A percentile compares a stretch with the other conserved stretches of the same genome.
These are phyloP conservation scores for Brassica carinata DNA, from an alignment of 345 rosid species.

Conservation along the genomic window DNA sequence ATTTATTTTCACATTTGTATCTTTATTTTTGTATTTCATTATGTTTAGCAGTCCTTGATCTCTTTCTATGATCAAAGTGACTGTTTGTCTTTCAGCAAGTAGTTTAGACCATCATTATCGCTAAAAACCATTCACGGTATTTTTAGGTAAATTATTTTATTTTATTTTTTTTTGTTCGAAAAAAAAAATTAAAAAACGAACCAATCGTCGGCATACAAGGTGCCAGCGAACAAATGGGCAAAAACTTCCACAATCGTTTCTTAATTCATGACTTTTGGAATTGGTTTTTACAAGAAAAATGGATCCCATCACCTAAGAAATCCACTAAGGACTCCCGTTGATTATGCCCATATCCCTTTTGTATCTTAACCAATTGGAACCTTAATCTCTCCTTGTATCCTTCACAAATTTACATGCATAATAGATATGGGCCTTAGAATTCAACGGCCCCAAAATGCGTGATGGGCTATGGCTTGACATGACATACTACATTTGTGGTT, in stretches of 20 bases:
- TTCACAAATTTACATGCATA: neutral
- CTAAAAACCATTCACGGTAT: no score
- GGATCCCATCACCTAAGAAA: no score
- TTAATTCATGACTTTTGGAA: no score
- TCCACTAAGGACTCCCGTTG: no score
- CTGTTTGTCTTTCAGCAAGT: conserved; percentile 31
- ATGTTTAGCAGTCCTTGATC: conserved; percentile 41
- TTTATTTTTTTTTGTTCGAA: no score
- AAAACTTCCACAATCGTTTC: no score
- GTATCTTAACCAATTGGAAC: neutral
- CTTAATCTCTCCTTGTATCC: neutral
- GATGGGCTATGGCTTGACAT: neutral
- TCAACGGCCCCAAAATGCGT: conserved; percentile 14
- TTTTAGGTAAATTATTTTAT: no score
- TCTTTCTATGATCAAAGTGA: conserved; percentile 39
- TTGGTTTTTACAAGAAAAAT: no score
- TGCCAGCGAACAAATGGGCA: no score
- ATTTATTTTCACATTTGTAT: conserved; percentile 12
- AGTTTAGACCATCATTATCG: neutral
- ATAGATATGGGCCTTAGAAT: neutral
- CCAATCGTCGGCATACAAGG: no score
- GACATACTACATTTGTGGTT: neutral
- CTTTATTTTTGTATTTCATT: neutral
- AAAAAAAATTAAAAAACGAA: no score
- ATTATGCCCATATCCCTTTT: neutral